Conservation (phyloP, 768 basidiomycete species). For the Chalciporus chontae region DNA sequence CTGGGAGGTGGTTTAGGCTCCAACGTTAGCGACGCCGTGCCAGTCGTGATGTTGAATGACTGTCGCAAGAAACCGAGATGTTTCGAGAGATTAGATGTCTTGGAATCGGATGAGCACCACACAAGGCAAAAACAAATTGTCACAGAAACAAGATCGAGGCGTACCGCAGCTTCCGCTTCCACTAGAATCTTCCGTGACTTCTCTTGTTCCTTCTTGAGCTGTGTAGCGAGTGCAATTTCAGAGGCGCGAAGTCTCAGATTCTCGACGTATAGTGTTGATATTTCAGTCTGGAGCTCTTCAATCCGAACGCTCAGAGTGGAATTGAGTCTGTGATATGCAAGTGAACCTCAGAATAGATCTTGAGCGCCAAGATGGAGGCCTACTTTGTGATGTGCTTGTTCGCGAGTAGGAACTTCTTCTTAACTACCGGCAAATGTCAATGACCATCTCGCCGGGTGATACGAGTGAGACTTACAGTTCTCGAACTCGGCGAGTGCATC, state of each 20-base stretch:
- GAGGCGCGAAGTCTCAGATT: slow-evolving; percentile 79
- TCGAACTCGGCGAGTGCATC: slow-evolving; percentile 84
- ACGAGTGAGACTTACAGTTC: slow-evolving; percentile 54
- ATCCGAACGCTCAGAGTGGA: slow-evolving; percentile 80
- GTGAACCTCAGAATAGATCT: slow-evolving; percentile 7
- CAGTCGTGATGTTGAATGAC: slow-evolving; percentile 45
- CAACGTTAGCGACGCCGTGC: slow-evolving; percentile 33
- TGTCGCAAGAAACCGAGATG: slow-evolving; percentile 64
- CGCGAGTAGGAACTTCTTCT: slow-evolving; percentile 88
- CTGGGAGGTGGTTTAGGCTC: slow-evolving; percentile 45
- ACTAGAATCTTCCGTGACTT: slow-evolving; percentile 68
- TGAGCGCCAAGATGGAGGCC: slow-evolving; percentile 19
- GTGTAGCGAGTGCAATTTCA: slow-evolving; percentile 69
- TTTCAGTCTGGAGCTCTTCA: slow-evolving; percentile 80
- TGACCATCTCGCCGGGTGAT: background rate
- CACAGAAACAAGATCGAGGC: slow-evolving; percentile 25
- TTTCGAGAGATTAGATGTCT: slow-evolving; percentile 62
- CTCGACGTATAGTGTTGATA: slow-evolving; percentile 78
- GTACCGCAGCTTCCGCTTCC: slow-evolving; percentile 73
- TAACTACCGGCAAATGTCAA: slow-evolving; percentile 53
- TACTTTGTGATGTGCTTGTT: slow-evolving; percentile 93
- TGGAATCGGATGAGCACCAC: slow-evolving; percentile 7
- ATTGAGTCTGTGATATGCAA: slow-evolving; percentile 55
- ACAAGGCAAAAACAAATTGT: slow-evolving; percentile 6
- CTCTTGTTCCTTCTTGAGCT: slow-evolving; percentile 78